Evolutionary conservation across 1,284 basidiomycete species (phyloP).

Genomic region (Puccinia coronata): DNA sequence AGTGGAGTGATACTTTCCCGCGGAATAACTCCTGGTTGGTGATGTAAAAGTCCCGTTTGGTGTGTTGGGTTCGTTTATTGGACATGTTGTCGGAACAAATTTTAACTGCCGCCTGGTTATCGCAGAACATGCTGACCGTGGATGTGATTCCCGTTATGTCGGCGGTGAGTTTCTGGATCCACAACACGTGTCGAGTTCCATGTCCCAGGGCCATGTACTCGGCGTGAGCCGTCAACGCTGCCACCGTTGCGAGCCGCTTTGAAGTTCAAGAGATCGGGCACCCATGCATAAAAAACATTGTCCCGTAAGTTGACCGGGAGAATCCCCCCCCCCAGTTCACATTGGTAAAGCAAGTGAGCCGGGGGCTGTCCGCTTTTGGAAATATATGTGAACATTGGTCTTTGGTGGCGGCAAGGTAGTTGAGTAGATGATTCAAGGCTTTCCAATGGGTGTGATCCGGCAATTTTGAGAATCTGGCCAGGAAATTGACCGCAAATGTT

Average conservation of each 20-base stretch:
- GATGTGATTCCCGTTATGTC: background rate
- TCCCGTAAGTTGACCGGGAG: background rate
- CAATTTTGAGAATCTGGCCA: background rate
- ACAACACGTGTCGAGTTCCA: background rate
- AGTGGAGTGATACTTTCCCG: too few relatives aligned
- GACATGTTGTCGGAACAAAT: background rate
- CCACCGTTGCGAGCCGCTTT: too few relatives aligned
- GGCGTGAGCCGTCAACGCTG: too few relatives aligned
- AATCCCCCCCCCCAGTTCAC: conserved; percentile 21
- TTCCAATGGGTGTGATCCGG: background rate
- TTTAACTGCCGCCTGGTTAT: conserved; percentile 7
- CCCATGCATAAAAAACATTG: background rate
- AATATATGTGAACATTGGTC: background rate
- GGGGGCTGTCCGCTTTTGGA: background rate
- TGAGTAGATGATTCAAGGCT: background rate
- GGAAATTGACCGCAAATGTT: background rate
- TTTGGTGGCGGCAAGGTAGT: background rate
- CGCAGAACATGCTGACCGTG: background rate
- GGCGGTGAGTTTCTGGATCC: background rate
- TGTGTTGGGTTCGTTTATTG: conserved; percentile 20
- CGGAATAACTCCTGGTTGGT: background rate
- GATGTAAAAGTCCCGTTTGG: conserved; percentile 9
- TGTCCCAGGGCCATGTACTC: too few relatives aligned
- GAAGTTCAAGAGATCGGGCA: background rate
- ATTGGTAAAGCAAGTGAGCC: background rate